Evolutionary conservation across 2,329 filamentous ascomycete species (phyloP).

Genomic region (Penicillium palitans): DNA sequence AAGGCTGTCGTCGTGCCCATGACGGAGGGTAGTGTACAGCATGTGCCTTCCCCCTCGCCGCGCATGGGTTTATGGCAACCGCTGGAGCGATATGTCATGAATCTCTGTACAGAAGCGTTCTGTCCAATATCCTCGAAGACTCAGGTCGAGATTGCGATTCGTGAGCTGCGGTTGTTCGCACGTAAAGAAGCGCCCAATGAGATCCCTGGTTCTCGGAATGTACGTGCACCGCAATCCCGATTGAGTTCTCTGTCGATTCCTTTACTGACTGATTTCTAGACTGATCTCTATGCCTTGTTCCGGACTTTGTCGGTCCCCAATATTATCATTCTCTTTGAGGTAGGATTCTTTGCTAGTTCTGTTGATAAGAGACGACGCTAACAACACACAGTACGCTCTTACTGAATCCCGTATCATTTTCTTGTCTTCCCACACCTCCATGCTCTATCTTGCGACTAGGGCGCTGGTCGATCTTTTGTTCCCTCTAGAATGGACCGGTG

Average conservation of each 20-base stretch:
- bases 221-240: conserved; percentile 23
- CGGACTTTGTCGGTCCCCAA: conserved; percentile 86
- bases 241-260: conserved; percentile 6
- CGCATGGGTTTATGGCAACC: conserved; percentile 94
- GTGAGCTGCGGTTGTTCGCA: conserved; percentile 88
- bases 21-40: conserved; percentile 79
- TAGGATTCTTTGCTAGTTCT: conserved; percentile 18
- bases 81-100: conserved; percentile 93
- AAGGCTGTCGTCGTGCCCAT: conserved; percentile 92
- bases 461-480: conserved; percentile 85
- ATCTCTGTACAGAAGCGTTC: conserved; percentile 91
- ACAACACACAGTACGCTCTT: conserved; percentile 65
- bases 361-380: background rate
- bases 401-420: conserved; percentile 95
- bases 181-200: conserved; percentile 92
- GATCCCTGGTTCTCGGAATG: conserved; percentile 81
- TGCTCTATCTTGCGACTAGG: conserved; percentile 90
- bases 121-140: conserved; percentile 91
- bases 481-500: conserved; percentile 87
- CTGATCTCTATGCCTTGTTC: conserved; percentile 91
- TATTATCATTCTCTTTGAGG: conserved; percentile 84
- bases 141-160: conserved; percentile 86
- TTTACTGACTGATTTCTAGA: conserved; percentile 40
- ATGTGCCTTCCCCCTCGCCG: conserved; percentile 84
- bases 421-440: conserved; percentile 89